Conservation (phyloP, 805 yeast genomes). For the Jamesozyma gamospora region DNA sequence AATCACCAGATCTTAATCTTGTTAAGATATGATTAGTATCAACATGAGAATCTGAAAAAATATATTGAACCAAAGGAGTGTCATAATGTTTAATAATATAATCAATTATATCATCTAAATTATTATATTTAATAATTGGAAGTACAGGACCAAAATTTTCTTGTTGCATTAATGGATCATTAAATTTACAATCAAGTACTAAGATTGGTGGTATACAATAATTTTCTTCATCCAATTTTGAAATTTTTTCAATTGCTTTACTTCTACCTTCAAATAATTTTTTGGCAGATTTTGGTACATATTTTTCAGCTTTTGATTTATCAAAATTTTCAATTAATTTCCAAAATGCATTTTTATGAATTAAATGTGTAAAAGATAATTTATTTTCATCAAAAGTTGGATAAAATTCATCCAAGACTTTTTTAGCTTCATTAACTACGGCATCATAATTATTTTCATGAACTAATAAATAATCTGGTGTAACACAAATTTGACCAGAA, state of each 20-base stretch:
- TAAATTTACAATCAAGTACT: conserved; percentile 49
- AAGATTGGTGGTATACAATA: conserved; percentile 66
- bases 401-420: conserved; percentile 37
- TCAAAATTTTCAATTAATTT: conserved; percentile 37
- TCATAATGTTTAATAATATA: conserved; percentile 43
- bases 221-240: conserved; percentile 14
- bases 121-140: conserved; percentile 52
- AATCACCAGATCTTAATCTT: conserved; percentile 61
- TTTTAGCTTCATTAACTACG: conserved; percentile 35
- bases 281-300: conserved; percentile 2
- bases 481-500: conserved; percentile 86
- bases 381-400: conserved; percentile 28
- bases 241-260: neutral
- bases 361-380: conserved; percentile 50
- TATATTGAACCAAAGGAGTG: conserved; percentile 73
- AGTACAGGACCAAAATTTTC: conserved; percentile 83
- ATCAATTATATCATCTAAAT: conserved; percentile 36
- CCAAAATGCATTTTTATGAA: conserved; percentile 44
- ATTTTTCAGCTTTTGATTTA: conserved; percentile 38
- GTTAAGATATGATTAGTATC: conserved; percentile 42
- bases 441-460: conserved; percentile 47
- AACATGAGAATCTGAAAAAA: conserved; percentile 41
- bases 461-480: conserved; percentile 75
- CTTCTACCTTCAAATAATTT: neutral
- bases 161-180: conserved; percentile 60